phyloP scores from a whole-genome alignment of 2,329 filamentous ascomycete species.

The Aureobasidium sp. region DNA sequence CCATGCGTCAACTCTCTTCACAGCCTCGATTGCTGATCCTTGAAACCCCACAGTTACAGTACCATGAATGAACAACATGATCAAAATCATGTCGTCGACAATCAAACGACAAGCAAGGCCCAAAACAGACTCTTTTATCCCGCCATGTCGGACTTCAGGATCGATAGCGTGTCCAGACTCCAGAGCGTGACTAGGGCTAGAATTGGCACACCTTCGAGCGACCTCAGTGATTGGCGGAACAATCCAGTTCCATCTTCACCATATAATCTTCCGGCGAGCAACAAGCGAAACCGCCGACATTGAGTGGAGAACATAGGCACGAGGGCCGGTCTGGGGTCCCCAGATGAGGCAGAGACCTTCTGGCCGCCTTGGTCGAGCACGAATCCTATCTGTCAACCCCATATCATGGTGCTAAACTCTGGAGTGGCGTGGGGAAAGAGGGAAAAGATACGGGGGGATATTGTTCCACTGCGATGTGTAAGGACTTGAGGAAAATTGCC shows the following conservation, averaged over 20 bases:
- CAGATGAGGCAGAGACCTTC: neutral
- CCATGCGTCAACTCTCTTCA: neutral
- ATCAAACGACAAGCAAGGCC: neutral
- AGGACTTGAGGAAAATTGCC: neutral
- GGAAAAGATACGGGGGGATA: conserved; percentile 5
- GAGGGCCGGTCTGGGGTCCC: neutral
- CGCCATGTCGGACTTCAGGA: neutral
- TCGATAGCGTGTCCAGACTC: neutral
- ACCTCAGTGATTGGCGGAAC: neutral
- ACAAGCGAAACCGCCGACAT: neutral
- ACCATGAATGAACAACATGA: neutral
- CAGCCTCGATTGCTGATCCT: too few relatives aligned
- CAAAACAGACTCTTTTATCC: neutral
- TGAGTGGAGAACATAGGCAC: neutral
- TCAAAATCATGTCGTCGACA: neutral
- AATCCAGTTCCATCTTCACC: neutral
- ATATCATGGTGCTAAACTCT: neutral
- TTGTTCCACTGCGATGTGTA: neutral
- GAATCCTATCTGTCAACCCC: neutral
- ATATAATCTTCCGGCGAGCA: neutral
- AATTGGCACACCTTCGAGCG: neutral
- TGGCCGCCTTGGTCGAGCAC: neutral
- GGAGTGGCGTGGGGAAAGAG: conserved; percentile 4
- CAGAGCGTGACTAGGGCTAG: neutral
- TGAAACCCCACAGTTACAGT: neutral